These are phyloP conservation scores for Capsicum baccatum DNA, from an alignment of 257 asterid genomes.

Conservation along the genomic window DNA sequence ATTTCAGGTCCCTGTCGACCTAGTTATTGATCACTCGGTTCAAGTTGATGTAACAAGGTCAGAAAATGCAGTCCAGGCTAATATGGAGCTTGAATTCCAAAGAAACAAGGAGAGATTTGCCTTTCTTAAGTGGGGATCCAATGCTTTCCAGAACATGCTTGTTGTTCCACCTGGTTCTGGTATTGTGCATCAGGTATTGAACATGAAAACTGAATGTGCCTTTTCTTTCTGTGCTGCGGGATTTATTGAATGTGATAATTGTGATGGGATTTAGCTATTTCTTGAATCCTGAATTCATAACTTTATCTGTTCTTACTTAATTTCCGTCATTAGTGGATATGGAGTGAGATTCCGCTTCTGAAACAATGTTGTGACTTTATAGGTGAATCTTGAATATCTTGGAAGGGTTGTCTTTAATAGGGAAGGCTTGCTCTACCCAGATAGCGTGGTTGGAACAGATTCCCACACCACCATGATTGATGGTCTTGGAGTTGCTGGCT, in stretches of 20 bases:
- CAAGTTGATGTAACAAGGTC: constrained; percentile 94
- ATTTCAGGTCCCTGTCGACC: constrained; percentile 94
- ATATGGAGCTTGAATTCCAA: constrained; percentile 91
- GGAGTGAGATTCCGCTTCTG: constrained; percentile 17
- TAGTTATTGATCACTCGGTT: constrained; percentile 95
- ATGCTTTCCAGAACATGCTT: constrained; percentile 94
- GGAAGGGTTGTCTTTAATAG: constrained; percentile 90
- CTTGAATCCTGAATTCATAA: not conserved
- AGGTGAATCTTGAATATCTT: constrained; percentile 97
- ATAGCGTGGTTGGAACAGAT: constrained; percentile 97
- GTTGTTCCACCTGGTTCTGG: constrained; percentile 99
- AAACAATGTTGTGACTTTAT: not conserved
- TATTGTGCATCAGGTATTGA: constrained; percentile 89
- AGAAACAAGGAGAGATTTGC: constrained; percentile 98
- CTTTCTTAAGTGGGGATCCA: constrained; percentile 98
- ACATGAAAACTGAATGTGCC: constrained; percentile 27
- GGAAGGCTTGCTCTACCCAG: constrained; percentile 87
- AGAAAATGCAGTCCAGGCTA: constrained; percentile 91
- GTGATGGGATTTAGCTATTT: not conserved
- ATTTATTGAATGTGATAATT: not conserved
- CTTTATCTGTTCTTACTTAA: not conserved
- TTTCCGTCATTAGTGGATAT: not conserved
- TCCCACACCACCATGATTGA: constrained; percentile 99
- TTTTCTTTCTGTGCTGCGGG: not conserved
- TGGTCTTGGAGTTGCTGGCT: constrained; percentile 96